phyloP scores from a whole-genome alignment of 345 rosid genomes.

The Tarenaya hassleriana region DNA sequence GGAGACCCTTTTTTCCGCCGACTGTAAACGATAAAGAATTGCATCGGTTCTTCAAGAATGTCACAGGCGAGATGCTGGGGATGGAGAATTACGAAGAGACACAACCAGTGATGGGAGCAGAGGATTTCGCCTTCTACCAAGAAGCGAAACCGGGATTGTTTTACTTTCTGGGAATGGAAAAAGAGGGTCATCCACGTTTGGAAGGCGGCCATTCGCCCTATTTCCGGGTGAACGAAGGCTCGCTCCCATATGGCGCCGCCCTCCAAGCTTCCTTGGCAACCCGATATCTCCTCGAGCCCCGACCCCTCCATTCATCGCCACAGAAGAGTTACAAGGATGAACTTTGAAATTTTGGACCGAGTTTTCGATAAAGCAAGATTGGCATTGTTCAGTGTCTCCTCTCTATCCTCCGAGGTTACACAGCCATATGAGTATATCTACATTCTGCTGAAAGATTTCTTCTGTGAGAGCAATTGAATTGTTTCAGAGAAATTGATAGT shows the following conservation, averaged over 20 bases:
- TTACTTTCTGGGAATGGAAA: conserved; percentile 59
- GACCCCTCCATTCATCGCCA: conserved; percentile 20
- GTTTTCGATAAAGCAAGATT: too few relatives aligned
- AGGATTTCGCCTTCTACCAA: conserved; percentile 86
- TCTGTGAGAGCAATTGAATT: too few relatives aligned
- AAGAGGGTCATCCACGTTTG: conserved; percentile 33
- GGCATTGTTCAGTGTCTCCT: too few relatives aligned
- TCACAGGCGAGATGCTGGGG: conserved; percentile 66
- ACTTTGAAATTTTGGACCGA: conserved; percentile 41
- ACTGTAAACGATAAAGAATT: conserved; percentile 52
- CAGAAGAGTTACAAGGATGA: conserved; percentile 44
- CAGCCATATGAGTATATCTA: too few relatives aligned
- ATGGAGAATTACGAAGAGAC: conserved; percentile 37
- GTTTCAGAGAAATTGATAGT: too few relatives aligned
- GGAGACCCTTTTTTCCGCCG: conserved; percentile 58
- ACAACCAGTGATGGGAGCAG: conserved; percentile 81
- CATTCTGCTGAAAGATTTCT: too few relatives aligned
- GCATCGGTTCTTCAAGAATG: conserved; percentile 45
- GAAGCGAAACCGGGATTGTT: conserved; percentile 70
- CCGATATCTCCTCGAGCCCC: conserved; percentile 40
- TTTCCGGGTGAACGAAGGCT: conserved; percentile 61
- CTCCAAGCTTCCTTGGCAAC: conserved; percentile 83
- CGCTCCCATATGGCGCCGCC: conserved; percentile 80
- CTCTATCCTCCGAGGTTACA: too few relatives aligned
- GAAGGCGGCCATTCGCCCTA: conserved; percentile 47